Base-by-base conservation (phyloP, 164 flowering plant species). In the Saururus chinensis region DNA sequence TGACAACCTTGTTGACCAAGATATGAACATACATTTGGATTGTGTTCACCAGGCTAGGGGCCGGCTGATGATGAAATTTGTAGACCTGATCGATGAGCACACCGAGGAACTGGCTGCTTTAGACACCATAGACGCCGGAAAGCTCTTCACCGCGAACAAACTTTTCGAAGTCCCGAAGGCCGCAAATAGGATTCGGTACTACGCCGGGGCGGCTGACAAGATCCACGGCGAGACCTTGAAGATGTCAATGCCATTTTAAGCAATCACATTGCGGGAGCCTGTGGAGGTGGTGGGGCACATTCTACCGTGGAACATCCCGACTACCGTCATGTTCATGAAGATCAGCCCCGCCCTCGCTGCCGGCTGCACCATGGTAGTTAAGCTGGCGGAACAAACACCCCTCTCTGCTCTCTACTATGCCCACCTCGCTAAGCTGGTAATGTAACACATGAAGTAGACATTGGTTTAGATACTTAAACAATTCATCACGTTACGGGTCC, bases 211-310 rank as follows among this genome's bases (percentile, higher is more conserved):
- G 0, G 56, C 56, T 19, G 95, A 91, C 60, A 88, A 91, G 76
- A 81, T 91, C 53, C 88, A 88, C 25, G 96, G 96, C 1, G 77
- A 82, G 60, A 87, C 87, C 1, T 52, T 88, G 37, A 91, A 86
- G 64, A 74, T 84, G 84, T 68, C 84, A 0, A 40, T 76, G 1
- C 66, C 67, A 48, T 41, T 80, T 14, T 84, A 82, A 0, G 96
- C 70, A 0, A 82, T 85, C 75, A 91, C 96, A 0, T 65, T 88
- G 74, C 70, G 25, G 0, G 98, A 91, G 62, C 97, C 97, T 0
- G 68, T 86, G 1, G 98, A 93, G 16, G 98, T 88, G 0, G 96
- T 80, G 4, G 98, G 93, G 0, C 83, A 68, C 69, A 86, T 88
- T 40, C 77, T 82, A 21, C 93, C 98, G 0, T 91, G 98, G 98